phyloP scores from a whole-genome alignment of 2,329 filamentous ascomycete species.

The Chalaropsis ovoidea region DNA sequence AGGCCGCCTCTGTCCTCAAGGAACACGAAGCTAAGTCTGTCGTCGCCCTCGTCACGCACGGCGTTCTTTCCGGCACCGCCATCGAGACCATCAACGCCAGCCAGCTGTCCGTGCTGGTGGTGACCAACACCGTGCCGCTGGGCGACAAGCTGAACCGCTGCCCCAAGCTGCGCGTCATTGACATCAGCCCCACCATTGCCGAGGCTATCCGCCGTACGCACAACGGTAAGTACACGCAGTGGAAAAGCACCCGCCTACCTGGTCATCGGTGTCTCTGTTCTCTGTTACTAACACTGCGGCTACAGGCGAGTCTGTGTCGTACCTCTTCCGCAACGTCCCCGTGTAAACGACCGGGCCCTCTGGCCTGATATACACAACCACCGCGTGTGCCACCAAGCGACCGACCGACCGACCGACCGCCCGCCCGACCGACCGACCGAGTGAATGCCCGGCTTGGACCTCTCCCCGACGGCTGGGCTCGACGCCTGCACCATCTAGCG shows the following conservation, averaged over 20 bases:
- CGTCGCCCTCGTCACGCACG: constrained; percentile 90
- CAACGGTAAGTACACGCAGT: constrained; percentile 42
- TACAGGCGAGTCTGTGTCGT: constrained; percentile 47
- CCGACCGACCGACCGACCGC: background rate
- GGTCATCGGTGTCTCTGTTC: no score
- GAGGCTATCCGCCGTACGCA: constrained; percentile 59
- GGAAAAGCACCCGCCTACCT: background rate
- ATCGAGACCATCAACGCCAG: constrained; percentile 78
- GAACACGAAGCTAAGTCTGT: constrained; percentile 78
- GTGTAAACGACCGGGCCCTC: constrained; percentile 31
- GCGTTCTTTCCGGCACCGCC: constrained; percentile 78
- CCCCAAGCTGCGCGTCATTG: constrained; percentile 76
- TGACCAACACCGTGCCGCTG: constrained; percentile 59
- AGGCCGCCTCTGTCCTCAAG: constrained; percentile 82
- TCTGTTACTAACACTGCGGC: no score
- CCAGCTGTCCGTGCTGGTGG: constrained; percentile 66
- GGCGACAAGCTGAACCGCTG: constrained; percentile 71
- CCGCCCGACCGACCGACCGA: background rate
- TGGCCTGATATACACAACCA: background rate
- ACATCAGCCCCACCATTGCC: constrained; percentile 76
- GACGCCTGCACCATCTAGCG: background rate
- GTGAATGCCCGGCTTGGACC: background rate
- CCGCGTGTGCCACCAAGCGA: background rate
- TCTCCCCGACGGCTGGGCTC: background rate
- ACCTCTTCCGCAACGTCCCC: constrained; percentile 58